Base-by-base conservation (phyloP, 2,329 filamentous ascomycete genomes). In the Acephala macrosclerotiorum region DNA sequence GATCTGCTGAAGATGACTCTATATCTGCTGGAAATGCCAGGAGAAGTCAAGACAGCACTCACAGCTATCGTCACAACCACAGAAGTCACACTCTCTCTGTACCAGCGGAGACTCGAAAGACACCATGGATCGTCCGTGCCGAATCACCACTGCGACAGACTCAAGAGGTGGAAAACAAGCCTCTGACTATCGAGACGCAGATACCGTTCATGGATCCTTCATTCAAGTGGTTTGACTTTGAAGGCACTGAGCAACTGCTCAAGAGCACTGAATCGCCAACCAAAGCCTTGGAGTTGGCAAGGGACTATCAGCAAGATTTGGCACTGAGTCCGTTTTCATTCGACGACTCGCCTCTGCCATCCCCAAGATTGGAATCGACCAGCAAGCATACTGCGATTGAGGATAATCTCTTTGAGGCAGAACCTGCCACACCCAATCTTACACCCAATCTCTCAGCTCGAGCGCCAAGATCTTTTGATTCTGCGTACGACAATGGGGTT, bases 381-480 rank as follows among this genome's bases (percentile, higher is more conserved):
- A 85, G 83, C 58, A 86, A 85, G 67, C 74, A 80, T 33, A 82
- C 80, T 8, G 82, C 82, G 12, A 65, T 79, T 12, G 82, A 85
- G 64, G 83, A 85, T 66, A 70, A 81, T 26, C 72, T 86, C 16
- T 85, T 86, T 75, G 73, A 72, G 25, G 26, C 66, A 20, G 74
- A 76, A 38, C 67, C 72, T 2, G 61, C 40, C 26, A 72, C 69
- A 9, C 72, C 69, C 11, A 55, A 59, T 35, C 26, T 61, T 4
- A 72, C 69, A 9, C 72, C 69, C 14, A 55, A 59, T 35, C 33
- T 61, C 4, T 69, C 67, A 8, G 45, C 45, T 1, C 63, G 58
- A 22, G 45, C 58, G 3, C 58, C 66, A 3, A 58, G 66, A 33
- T 74, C 73, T 4, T 71, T 72, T 47, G 74, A 75, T 61, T 74